Evolutionary conservation across 2,329 filamentous ascomycete species (phyloP).

Genomic region (Colletotrichum cereale): DNA sequence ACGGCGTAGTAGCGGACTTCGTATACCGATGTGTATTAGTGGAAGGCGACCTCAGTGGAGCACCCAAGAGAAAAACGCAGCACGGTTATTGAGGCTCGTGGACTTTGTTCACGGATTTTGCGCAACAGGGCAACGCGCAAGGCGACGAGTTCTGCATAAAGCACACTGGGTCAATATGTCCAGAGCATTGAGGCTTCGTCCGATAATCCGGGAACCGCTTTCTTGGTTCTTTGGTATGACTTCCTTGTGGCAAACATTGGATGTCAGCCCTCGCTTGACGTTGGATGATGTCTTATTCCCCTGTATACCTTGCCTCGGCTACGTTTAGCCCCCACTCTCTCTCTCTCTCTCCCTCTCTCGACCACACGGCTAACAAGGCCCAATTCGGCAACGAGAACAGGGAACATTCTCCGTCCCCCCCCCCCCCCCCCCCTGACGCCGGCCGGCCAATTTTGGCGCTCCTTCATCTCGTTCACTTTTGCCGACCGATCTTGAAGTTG

Average conservation of each 20-base stretch:
- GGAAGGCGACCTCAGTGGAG: slow-evolving; percentile 18
- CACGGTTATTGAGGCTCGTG: not conserved
- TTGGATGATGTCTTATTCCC: too few species aligned
- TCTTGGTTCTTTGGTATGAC: not conserved
- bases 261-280: slow-evolving; percentile 11
- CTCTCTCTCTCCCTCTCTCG: not conserved
- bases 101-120: not conserved
- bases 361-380: slow-evolving; percentile 7
- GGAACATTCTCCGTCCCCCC: slow-evolving; percentile 10
- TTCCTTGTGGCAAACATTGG: not conserved
- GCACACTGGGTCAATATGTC: too few species aligned
- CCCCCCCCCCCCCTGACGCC: too few species aligned
- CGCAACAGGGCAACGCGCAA: not conserved
- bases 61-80: not conserved
- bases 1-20: slow-evolving; percentile 29
- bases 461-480: slow-evolving; percentile 24
- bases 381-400: not conserved
- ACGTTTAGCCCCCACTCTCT: not conserved
- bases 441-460: slow-evolving; percentile 13
- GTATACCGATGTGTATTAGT: slow-evolving; percentile 31
- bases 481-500: not conserved
- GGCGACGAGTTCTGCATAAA: not conserved
- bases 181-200: too few species aligned
- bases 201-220: not conserved
- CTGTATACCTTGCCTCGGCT: slow-evolving; percentile 24